phyloP scores from a whole-genome alignment of 2,329 filamentous ascomycete genomes.

The Nannizzia gypsea region DNA sequence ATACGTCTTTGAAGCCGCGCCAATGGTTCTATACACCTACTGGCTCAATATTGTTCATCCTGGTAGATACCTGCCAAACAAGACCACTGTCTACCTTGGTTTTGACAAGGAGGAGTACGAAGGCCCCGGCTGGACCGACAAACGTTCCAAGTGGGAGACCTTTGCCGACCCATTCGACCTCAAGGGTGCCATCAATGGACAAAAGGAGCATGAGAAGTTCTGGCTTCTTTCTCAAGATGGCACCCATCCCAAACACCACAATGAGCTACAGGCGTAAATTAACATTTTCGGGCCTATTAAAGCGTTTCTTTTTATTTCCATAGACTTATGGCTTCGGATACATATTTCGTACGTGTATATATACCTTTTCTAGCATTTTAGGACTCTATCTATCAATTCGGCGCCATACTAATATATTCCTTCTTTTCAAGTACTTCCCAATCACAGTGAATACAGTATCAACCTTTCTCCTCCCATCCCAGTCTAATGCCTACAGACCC shows the following conservation, averaged over 20 bases:
- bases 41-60: conserved; percentile 30
- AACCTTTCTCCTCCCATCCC: too few relatives aligned
- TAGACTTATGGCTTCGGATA: background rate
- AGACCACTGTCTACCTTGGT: conserved; percentile 22
- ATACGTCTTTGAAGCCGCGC: conserved; percentile 27
- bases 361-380: background rate
- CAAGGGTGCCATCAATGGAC: conserved; percentile 17
- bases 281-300: background rate
- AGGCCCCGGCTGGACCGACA: conserved; percentile 26
- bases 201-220: conserved; percentile 21
- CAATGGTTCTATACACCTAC: conserved; percentile 26
- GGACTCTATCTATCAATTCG: background rate
- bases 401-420: too few relatives aligned
- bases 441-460: too few relatives aligned
- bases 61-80: conserved; percentile 22
- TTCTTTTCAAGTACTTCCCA: too few relatives aligned
- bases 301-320: background rate
- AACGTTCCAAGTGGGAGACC: conserved; percentile 19
- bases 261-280: background rate
- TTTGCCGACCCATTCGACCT: conserved; percentile 23
- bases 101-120: conserved; percentile 21
- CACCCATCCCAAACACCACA: background rate
- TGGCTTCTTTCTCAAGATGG: conserved; percentile 15
- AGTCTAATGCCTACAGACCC: too few relatives aligned
- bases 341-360: background rate